A percentile compares a stretch with the other conserved stretches of the same genome.
Conservation (phyloP, 2,329 filamentous ascomycete genomes). For the Aspergillus niger region DNA sequence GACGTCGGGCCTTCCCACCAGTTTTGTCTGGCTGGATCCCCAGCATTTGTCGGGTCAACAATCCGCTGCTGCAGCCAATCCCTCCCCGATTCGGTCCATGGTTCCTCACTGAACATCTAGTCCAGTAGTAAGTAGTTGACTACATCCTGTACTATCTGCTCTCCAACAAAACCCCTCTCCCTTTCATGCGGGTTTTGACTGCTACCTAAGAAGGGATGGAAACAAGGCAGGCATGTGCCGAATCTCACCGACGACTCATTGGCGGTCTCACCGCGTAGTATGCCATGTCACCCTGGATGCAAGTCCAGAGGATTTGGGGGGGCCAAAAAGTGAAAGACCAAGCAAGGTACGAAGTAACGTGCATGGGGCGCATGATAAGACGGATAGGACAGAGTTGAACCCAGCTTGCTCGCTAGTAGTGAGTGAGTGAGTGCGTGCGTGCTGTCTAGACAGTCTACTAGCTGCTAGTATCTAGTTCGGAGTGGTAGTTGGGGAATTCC, state of each 20-base stretch:
- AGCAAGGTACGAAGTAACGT: background rate
- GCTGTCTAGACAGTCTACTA: too few species aligned
- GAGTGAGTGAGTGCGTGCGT: too few species aligned
- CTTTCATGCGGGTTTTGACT: background rate
- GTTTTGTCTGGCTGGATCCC: constrained; percentile 6
- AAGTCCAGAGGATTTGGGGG: background rate
- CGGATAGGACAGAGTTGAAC: background rate
- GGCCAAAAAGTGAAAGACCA: background rate
- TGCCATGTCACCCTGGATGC: background rate
- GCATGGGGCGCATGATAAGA: background rate
- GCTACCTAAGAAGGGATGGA: background rate
- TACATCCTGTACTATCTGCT: too few species aligned
- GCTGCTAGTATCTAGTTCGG: too few species aligned
- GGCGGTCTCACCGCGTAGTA: background rate
- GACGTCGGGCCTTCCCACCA: constrained; percentile 19
- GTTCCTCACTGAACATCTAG: background rate
- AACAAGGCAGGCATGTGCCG: background rate
- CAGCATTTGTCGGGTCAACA: constrained; percentile 10
- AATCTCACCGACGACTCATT: background rate
- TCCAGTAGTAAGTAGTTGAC: too few species aligned
- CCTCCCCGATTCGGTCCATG: background rate
- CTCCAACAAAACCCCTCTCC: background rate
- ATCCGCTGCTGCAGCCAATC: constrained; percentile 1
- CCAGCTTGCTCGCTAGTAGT: background rate
- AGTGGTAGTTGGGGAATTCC: background rate